Conservation (phyloP, 495 filamentous ascomycete species). For the Neurospora sp. region DNA sequence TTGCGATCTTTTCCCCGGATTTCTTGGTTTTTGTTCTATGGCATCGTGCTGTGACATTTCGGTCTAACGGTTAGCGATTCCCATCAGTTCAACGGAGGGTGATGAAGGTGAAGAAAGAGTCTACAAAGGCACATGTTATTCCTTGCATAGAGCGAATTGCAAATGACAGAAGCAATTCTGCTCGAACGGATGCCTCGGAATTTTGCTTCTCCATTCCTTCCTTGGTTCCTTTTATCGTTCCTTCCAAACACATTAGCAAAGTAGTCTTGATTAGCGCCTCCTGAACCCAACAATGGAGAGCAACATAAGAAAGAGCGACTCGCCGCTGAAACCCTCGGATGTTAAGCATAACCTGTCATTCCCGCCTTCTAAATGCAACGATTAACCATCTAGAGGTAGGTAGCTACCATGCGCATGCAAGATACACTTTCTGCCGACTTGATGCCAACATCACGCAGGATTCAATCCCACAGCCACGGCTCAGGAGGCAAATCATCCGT, state of each 20-base stretch:
- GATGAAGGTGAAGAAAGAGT: background rate
- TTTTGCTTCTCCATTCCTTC: background rate
- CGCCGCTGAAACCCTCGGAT: no score
- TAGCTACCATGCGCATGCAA: background rate
- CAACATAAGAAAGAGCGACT: no score
- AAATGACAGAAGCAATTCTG: background rate
- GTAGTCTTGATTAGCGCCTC: background rate
- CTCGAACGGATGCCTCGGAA: background rate
- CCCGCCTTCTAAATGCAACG: background rate
- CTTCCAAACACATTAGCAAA: background rate
- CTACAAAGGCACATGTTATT: no score
- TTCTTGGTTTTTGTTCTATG: background rate
- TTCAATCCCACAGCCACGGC: background rate
- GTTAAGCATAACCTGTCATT: no score
- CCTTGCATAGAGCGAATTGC: no score
- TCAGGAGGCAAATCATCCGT: background rate
- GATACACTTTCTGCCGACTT: background rate
- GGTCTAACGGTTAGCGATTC: background rate
- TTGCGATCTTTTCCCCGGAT: background rate
- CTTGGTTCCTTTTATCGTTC: background rate
- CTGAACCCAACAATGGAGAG: no score
- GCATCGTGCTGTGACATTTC: background rate
- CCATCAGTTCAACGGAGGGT: background rate
- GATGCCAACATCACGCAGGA: background rate
- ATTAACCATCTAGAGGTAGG: background rate